Base-by-base conservation (phyloP, 148 eudicot species). In the Polygonum maritimum region DNA sequence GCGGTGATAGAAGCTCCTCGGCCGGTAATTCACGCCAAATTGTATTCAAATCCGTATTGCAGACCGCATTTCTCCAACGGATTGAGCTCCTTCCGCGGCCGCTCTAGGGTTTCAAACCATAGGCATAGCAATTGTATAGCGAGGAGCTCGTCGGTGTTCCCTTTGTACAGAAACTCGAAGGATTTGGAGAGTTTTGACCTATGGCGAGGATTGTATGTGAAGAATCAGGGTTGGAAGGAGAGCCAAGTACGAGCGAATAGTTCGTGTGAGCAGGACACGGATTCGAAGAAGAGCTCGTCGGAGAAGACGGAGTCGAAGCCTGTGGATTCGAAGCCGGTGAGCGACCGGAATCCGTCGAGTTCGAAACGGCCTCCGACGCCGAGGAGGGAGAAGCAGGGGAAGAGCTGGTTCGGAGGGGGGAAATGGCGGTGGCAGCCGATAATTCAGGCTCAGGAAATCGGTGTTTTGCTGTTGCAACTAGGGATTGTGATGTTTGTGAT, bases 391-490 rank as follows among this genome's bases (percentile, higher is more conserved):
- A 91, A 84, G 78, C 83, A 81, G 58, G 82, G 86, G 73, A 88
- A 86, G 71, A 82, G 85, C 75, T 84, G 90, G 87, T 81, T 79
- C 58, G 76, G 79, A 49, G 86, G 89, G 14, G 80, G 85, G 40
- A 86, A 85, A 74, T 90, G 90, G 93, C 77, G 76, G 78, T 94
- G 98, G 97, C 85, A 86, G 77, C 98, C 97, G 80, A 79, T 91
- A 48, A 85, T 94, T 77, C 90, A 90, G 78, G 97, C 89, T 33
- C 94, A 91, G 57, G 98, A 94, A 71, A 83, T 90, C 22, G 91
- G 92, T 55, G 81, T 88, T 3, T 76, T 91, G 77, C 82, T 94
- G 67, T 80, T 94, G 60, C 98, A 91, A 77, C 79, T 91, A 55
- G 94, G 94, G 73, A 83, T 94, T 71, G 90, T 88, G 38, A 89